Conservation (phyloP, 2,329 filamentous ascomycete genomes). For the Colletotrichum higginsianum region DNA sequence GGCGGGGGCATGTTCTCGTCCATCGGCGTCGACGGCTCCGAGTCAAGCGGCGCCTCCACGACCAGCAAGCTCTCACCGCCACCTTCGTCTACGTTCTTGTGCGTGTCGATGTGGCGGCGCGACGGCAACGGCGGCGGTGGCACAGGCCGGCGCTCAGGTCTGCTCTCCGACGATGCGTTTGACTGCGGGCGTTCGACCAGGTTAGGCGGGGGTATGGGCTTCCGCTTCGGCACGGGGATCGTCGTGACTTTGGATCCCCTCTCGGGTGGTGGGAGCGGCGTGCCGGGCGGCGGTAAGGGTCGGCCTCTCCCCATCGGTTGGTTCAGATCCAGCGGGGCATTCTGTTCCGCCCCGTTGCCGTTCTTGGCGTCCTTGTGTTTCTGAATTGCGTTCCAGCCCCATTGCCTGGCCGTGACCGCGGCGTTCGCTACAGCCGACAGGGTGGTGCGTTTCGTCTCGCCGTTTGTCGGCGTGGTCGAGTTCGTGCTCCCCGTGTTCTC, state of each 20-base stretch:
- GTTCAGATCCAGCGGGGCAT: conserved; percentile 59
- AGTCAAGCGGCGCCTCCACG: conserved; percentile 76
- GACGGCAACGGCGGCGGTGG: conserved; percentile 66
- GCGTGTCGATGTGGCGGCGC: conserved; percentile 55
- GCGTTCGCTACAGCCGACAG: conserved; percentile 70
- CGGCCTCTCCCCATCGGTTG: conserved; percentile 88
- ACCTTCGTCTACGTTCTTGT: conserved; percentile 51
- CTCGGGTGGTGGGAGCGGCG: conserved; percentile 80
- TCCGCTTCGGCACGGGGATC: conserved; percentile 74
- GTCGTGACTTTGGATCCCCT: conserved; percentile 71
- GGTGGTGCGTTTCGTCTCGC: conserved; percentile 63
- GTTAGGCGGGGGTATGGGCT: conserved; percentile 65
- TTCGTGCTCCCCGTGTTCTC: conserved; percentile 55
- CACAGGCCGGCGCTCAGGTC: conserved; percentile 49
- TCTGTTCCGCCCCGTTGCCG: conserved; percentile 37
- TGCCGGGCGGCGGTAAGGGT: conserved; percentile 85
- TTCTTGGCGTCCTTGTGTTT: conserved; percentile 61
- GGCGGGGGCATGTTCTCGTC: conserved; percentile 48
- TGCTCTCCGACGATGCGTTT: conserved; percentile 34
- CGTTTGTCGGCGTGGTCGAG: conserved; percentile 54
- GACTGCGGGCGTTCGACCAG: conserved; percentile 40
- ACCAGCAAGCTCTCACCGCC: conserved; percentile 70
- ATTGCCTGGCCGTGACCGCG: conserved; percentile 70
- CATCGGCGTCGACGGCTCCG: conserved; percentile 68
- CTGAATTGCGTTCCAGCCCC: conserved; percentile 72